Percentiles rank a stretch among this genome's conserved stretches.
Evolutionary conservation across 495 filamentous ascomycete species (phyloP).

Genomic region (Talaromyces nanjingensis): DNA sequence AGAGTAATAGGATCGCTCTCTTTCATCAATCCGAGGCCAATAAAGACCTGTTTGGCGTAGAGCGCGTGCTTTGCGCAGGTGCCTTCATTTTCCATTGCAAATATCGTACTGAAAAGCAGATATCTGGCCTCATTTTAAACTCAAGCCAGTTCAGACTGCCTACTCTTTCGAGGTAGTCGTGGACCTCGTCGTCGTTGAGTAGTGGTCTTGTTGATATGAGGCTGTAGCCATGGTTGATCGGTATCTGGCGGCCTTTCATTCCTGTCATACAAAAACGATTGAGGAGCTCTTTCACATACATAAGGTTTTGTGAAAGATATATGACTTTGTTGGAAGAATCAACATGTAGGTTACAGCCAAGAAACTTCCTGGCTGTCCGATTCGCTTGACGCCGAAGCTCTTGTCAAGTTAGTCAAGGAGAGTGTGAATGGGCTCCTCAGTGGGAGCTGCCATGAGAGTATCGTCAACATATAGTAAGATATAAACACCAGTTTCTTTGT

Average conservation of each 20-base stretch:
- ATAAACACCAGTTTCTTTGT: not conserved
- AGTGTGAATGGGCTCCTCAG: not conserved
- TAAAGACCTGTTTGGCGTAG: not conserved
- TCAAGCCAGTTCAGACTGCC: not conserved
- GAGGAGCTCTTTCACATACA: not conserved
- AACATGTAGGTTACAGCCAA: not conserved
- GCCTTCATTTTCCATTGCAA: not conserved
- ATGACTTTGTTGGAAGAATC: not conserved
- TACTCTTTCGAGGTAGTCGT: not conserved
- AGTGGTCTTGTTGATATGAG: not conserved
- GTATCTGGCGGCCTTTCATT: not conserved
- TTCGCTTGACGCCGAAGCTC: not conserved
- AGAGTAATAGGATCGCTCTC: not conserved
- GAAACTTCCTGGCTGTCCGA: slow-evolving; percentile 1
- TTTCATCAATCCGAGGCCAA: not conserved
- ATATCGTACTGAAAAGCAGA: not conserved
- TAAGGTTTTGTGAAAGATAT: not conserved
- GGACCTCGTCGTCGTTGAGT: not conserved
- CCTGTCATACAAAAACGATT: not conserved
- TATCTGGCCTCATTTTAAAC: not conserved
- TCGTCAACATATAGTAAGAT: slow-evolving; percentile 6
- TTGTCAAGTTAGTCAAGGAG: not conserved
- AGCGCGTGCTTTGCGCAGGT: not conserved
- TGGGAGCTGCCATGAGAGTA: not conserved
- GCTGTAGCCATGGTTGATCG: not conserved